Evolutionary conservation across 345 rosid genomes (phyloP), one percentile per base, ranked within the genome.

Genomic region (Camelina hispida): DNA sequence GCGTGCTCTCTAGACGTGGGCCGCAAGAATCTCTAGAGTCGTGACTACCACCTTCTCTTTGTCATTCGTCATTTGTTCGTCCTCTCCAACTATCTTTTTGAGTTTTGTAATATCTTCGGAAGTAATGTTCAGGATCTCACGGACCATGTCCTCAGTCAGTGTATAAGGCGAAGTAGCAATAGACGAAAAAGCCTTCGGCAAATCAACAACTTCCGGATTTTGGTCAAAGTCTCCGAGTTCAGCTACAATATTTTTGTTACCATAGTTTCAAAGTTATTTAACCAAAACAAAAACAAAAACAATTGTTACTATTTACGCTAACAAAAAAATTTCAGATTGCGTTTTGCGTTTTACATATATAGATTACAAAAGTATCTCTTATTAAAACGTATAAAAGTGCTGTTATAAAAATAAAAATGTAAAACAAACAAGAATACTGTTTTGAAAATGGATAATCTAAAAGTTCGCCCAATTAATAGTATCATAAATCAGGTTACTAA

Each of bases 1-100:
- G 17, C 84, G 63, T 56, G 85, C 56, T 63, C 83, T 78, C 87
- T 86, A 86, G 3, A 86, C 34, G 13, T 82, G 74, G 17, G 84
- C 87, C 0, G 79, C 68, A 17, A 86, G 66, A 4, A 75, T 81
- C 72, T 86, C 87, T 2, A 86, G 3, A 1, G 85, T 84, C 2
- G 87, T 84, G 68, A 82, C 67, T 17, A 46, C 64, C 1, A 25
- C 20, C 9, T 48, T 25, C 55, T 52, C 32, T 0, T 40, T 7
- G 28, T 68, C 76, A 38, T 46, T 73, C 11, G 52, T 10, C 2
- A 0, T 9, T 12, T 62, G 50, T 3, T 40, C 72, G 6, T 70
- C 76, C 3, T 82, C 71, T 34, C 54, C 37, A 23, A 79, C 15
- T 28, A 20, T 53, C 8, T 10, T 68, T 65, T 86, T 84, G 15